Evolutionary conservation across 2,329 filamentous ascomycete genomes (phyloP).

Genomic region (Penicillium freii): DNA sequence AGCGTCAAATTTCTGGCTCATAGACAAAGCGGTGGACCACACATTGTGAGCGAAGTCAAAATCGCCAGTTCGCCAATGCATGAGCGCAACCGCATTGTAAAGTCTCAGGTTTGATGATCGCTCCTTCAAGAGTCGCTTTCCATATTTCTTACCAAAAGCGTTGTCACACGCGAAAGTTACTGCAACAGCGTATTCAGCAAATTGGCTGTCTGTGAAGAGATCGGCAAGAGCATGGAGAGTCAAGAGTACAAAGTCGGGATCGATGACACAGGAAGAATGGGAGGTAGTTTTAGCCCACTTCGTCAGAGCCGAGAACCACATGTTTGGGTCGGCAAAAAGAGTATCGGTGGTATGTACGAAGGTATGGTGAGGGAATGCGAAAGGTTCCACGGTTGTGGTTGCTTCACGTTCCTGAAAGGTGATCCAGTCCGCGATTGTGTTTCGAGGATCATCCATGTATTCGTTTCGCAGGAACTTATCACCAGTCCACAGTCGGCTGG

Average conservation of each 20-base stretch:
- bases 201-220: conserved; percentile 43
- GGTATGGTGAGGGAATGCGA: conserved; percentile 38
- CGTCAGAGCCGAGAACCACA: conserved; percentile 49
- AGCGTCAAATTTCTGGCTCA: conserved; percentile 47
- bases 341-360: conserved; percentile 50
- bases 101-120: conserved; percentile 63
- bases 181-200: conserved; percentile 70
- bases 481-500: conserved; percentile 40
- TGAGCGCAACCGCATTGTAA: conserved; percentile 76
- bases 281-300: conserved; percentile 30
- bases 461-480: conserved; percentile 57
- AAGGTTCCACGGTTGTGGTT: conserved; percentile 23
- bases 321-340: conserved; percentile 50
- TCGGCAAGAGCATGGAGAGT: conserved; percentile 59
- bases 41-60: conserved; percentile 61
- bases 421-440: conserved; percentile 29
- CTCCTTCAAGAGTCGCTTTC: conserved; percentile 70
- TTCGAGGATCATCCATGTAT: conserved; percentile 31
- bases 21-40: conserved; percentile 64
- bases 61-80: conserved; percentile 63
- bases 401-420: conserved; percentile 3
- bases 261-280: conserved; percentile 35
- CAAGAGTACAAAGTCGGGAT: conserved; percentile 51
- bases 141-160: conserved; percentile 62
- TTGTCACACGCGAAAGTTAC: conserved; percentile 60